Percentiles rank a stretch among this genome's conserved stretches.
These are phyloP conservation scores for Paramecium primaurelia DNA, from an alignment of 73 alveolate species.

Conservation along the genomic window DNA sequence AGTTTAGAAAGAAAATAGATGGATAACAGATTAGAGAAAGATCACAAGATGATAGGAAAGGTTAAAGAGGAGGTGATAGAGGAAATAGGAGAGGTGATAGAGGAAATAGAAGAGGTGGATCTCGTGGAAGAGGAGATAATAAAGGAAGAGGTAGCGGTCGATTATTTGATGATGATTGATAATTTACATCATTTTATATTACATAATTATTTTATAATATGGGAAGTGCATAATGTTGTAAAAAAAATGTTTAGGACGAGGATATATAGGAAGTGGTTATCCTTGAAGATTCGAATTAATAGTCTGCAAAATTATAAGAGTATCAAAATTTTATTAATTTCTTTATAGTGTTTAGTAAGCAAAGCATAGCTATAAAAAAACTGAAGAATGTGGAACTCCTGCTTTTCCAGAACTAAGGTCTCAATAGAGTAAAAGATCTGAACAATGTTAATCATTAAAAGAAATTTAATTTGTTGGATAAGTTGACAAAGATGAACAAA, in stretches of 20 bases:
- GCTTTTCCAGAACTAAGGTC: conserved; percentile 8
- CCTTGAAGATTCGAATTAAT: not conserved
- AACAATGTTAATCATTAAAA: not conserved
- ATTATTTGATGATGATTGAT: conserved; percentile 46
- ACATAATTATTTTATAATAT: not conserved
- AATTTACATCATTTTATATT: not conserved
- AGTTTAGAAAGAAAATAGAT: not conserved
- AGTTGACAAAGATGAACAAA: not conserved
- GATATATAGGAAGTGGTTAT: not conserved
- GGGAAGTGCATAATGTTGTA: not conserved
- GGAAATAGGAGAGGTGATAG: not conserved
- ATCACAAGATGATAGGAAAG: conserved; percentile 18
- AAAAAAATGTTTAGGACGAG: not conserved
- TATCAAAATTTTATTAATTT: not conserved
- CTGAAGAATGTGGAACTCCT: conserved; percentile 21
- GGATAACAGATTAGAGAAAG: not conserved
- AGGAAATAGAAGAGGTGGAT: not conserved
- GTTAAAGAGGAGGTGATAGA: conserved; percentile 22
- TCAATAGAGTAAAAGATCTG: not conserved
- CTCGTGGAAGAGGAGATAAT: not conserved
- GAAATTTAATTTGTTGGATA: not conserved
- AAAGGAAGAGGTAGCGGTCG: conserved; percentile 4
- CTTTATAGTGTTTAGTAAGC: not conserved
- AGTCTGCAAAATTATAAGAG: not conserved
- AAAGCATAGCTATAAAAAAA: not conserved